These are phyloP conservation scores for Prunus yedoensis DNA, from an alignment of 331 rosid genomes.

Conservation along the genomic window DNA sequence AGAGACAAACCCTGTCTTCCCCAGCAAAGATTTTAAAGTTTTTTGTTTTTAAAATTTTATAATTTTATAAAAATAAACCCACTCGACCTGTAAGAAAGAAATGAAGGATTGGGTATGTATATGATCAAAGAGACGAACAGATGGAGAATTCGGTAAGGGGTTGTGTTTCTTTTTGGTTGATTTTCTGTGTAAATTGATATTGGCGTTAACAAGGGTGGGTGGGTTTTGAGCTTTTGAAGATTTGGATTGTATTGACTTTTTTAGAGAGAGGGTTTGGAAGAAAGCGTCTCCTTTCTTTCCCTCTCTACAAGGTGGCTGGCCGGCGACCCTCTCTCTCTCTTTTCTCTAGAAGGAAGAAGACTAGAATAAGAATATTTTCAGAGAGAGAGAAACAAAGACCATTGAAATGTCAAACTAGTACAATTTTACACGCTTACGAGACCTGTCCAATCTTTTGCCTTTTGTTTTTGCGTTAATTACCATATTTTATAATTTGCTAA, in stretches of 20 bases:
- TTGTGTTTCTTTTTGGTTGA: background rate
- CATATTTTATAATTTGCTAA: background rate
- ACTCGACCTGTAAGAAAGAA: background rate
- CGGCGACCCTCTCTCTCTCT: constrained; percentile 16
- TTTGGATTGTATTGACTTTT: constrained; percentile 16
- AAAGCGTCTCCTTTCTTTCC: constrained; percentile 23
- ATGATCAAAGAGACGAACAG: background rate
- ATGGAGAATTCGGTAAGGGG: background rate
- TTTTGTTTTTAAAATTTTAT: too few species aligned
- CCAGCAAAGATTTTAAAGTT: background rate
- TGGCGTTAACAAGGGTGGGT: background rate
- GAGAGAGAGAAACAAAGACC: constrained; percentile 2
- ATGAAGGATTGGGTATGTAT: background rate
- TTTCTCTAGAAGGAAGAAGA: constrained; percentile 3
- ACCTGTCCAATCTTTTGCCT: background rate
- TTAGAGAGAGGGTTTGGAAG: constrained; percentile 25
- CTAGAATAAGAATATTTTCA: background rate
- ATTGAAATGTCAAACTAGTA: background rate
- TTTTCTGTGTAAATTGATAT: background rate
- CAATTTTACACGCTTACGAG: background rate
- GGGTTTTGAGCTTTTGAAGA: background rate
- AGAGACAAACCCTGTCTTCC: constrained; percentile 6
- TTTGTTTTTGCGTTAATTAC: background rate
- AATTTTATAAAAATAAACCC: background rate
- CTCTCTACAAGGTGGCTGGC: constrained; percentile 30